A percentile compares a stretch with the other conserved stretches of the same genome.
phyloP scores from a whole-genome alignment of 2,329 filamentous ascomycete species.

The Ambrosiella beaveri region DNA sequence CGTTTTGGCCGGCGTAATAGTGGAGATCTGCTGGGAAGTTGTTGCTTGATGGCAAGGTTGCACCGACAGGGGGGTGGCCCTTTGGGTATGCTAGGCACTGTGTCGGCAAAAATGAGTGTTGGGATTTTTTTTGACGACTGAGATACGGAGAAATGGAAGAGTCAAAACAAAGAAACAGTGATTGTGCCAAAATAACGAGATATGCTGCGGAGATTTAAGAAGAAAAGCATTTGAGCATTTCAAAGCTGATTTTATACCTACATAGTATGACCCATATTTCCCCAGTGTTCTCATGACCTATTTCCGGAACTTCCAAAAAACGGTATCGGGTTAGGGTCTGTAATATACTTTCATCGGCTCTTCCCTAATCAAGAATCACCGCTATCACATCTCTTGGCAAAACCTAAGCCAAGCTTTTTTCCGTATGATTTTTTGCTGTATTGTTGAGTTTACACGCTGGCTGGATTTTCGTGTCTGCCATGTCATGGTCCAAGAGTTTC shows the following conservation, averaged over 20 bases:
- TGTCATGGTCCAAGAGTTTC: background rate
- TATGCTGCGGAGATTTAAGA: no score
- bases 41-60: background rate
- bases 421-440: background rate
- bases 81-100: no score
- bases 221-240: no score
- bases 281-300: no score
- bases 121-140: no score
- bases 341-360: background rate
- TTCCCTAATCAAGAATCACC: background rate
- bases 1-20: conserved; percentile 42
- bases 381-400: background rate
- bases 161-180: no score
- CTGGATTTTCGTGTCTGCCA: no score
- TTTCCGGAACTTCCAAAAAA: background rate
- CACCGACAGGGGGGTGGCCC: background rate
- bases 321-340: background rate
- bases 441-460: background rate
- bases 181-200: no score
- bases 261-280: no score
- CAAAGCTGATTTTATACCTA: no score
- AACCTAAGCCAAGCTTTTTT: background rate
- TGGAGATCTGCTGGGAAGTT: conserved; percentile 15
- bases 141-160: no score
- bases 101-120: no score